Evolutionary conservation across 495 filamentous ascomycete genomes (phyloP).

Genomic region (Podospora comata): DNA sequence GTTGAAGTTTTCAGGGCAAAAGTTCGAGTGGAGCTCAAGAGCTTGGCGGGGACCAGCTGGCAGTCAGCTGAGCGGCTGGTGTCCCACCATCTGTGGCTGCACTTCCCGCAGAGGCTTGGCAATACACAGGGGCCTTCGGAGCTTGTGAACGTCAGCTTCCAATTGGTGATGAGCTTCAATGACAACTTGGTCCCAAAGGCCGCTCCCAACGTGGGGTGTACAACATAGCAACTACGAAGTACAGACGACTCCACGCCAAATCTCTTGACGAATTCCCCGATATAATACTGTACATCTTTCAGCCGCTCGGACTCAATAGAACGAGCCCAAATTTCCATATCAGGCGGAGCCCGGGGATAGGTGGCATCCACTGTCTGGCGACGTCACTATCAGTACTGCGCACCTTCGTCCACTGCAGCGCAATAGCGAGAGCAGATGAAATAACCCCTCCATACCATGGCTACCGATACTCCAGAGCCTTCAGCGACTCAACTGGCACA

Average conservation of each 20-base stretch:
- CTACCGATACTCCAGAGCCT: conserved; percentile 9
- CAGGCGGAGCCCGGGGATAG: background rate
- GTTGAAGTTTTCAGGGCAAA: conserved; percentile 19
- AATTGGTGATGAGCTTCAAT: conserved; percentile 18
- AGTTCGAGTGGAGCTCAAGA: conserved; percentile 14
- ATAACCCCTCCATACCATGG: conserved; percentile 20
- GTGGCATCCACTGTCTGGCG: conserved; percentile 3
- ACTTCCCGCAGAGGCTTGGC: background rate
- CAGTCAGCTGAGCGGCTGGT: background rate
- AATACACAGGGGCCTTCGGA: conserved; percentile 3
- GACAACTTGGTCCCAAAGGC: conserved; percentile 2
- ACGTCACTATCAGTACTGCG: conserved; percentile 8
- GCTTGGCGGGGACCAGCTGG: conserved; percentile 13
- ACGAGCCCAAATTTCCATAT: background rate
- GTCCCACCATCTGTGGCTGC: background rate
- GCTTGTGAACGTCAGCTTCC: conserved; percentile 16
- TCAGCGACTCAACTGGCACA: conserved; percentile 48
- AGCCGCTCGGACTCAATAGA: background rate
- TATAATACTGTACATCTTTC: background rate
- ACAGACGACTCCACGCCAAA: background rate
- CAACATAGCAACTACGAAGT: background rate
- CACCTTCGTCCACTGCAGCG: background rate
- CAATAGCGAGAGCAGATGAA: conserved; percentile 6
- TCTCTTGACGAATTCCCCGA: background rate
- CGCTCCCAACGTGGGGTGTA: background rate